phyloP scores from a whole-genome alignment of 169 alveolate species.

The Eimeria maxima region DNA sequence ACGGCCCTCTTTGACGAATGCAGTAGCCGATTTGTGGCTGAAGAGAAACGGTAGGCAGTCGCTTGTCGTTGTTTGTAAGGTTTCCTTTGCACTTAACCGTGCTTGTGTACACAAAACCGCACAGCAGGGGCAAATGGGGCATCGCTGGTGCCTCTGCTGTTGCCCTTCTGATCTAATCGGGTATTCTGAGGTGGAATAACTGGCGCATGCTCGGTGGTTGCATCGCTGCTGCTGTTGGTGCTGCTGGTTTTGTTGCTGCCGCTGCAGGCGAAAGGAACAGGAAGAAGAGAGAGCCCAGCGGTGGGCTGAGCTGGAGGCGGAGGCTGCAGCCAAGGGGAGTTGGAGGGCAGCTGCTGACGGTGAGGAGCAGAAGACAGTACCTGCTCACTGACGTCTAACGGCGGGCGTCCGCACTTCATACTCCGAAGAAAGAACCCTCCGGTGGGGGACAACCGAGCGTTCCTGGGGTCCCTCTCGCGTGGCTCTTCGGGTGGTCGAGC shows the following conservation, averaged over 20 bases:
- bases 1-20: conserved; percentile 88
- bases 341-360: conserved; percentile 22
- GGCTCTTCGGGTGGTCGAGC: no score
- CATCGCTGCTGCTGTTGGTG: not conserved
- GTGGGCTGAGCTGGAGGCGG: conserved; percentile 69
- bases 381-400: conserved; percentile 28
- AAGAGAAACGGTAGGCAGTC: conserved; percentile 80
- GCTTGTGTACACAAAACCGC: no score
- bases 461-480: no score
- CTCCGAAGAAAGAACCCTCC: not conserved
- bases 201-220: not conserved
- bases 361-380: conserved; percentile 45
- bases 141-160: not conserved
- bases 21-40: conserved; percentile 83
- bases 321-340: conserved; percentile 1
- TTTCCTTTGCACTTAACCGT: no score
- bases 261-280: conserved; percentile 56
- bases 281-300: conserved; percentile 75
- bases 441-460: no score
- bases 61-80: not conserved
- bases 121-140: not conserved
- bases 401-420: not conserved
- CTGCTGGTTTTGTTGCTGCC: not conserved
- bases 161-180: not conserved
- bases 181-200: no score